Conservation (phyloP, 2,329 filamentous ascomycete species). For the Alternaria novae-zelandiae region DNA sequence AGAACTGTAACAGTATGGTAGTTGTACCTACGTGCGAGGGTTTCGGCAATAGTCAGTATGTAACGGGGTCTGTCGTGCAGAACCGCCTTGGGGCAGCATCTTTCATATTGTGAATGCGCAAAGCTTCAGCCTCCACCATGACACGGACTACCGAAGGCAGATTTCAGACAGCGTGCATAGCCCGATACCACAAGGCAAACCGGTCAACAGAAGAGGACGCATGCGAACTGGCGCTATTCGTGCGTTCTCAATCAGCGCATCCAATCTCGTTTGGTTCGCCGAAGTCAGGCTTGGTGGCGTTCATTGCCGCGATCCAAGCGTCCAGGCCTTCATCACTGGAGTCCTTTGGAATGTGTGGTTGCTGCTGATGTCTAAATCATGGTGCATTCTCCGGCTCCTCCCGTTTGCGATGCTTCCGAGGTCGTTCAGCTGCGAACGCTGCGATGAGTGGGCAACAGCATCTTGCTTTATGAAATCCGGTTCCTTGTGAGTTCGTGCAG, state of each 20-base stretch:
- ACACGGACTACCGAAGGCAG: background rate
- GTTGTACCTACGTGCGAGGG: background rate
- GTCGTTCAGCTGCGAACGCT: background rate
- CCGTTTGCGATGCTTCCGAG: background rate
- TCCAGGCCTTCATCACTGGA: constrained; percentile 3
- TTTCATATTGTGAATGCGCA: constrained; percentile 16
- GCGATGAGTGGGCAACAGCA: background rate
- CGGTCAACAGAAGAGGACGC: constrained; percentile 19
- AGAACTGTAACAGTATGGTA: background rate
- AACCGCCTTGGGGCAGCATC: constrained; percentile 8
- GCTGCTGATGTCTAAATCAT: background rate
- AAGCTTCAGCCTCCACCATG: constrained; percentile 28
- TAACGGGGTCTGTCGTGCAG: constrained; percentile 3
- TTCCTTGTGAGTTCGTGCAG: background rate
- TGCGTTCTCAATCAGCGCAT: constrained; percentile 1
- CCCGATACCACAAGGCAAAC: constrained; percentile 10
- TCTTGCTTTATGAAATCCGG: background rate
- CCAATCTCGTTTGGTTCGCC: background rate
- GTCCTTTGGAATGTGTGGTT: background rate
- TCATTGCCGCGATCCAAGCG: background rate
- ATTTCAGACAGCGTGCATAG: constrained; percentile 6
- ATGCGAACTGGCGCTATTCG: constrained; percentile 1
- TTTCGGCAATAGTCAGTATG: background rate
- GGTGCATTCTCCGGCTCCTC: background rate
- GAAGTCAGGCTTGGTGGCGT: constrained; percentile 15